Conservation (phyloP, 148 eudicot species). For the Diospyros kaki region DNA sequence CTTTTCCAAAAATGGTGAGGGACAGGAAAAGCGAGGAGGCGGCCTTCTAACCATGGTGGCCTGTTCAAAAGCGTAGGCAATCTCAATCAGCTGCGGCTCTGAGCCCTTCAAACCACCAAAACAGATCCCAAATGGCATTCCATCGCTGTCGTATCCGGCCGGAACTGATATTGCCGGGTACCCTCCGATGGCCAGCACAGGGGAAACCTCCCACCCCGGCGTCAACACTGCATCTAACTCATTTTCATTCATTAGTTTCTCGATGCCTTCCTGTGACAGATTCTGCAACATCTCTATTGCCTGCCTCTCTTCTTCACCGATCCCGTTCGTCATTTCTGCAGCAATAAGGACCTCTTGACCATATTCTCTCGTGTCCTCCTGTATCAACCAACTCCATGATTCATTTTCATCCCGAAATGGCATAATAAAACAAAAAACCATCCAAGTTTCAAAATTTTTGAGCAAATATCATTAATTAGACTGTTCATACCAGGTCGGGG, state of each 20-base stretch:
- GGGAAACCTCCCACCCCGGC: constrained; percentile 15
- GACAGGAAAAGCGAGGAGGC: constrained; percentile 14
- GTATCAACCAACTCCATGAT: background rate
- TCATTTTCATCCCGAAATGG: background rate
- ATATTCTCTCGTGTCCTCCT: constrained; percentile 28
- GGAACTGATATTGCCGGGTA: constrained; percentile 44
- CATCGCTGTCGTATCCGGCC: constrained; percentile 31
- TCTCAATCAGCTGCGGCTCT: constrained; percentile 36
- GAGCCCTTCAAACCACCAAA: constrained; percentile 39
- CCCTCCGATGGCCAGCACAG: constrained; percentile 39
- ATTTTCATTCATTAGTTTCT: constrained; percentile 31
- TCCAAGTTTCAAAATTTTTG: background rate
- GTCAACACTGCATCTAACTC: constrained; percentile 35
- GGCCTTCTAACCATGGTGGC: constrained; percentile 35
- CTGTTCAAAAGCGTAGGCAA: constrained; percentile 47
- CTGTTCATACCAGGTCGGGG: constrained; percentile 22
- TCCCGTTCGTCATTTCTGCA: constrained; percentile 38
- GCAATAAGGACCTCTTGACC: constrained; percentile 33
- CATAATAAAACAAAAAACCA: background rate
- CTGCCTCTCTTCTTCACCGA: constrained; percentile 20
- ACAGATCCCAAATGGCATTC: constrained; percentile 40
- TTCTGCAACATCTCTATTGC: constrained; percentile 18
- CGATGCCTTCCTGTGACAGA: constrained; percentile 24
- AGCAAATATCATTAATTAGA: background rate
- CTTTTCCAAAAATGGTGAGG: too few species aligned